These are phyloP conservation scores for Gossypium raimondii DNA, from an alignment of 345 rosid genomes.

Conservation along the genomic window DNA sequence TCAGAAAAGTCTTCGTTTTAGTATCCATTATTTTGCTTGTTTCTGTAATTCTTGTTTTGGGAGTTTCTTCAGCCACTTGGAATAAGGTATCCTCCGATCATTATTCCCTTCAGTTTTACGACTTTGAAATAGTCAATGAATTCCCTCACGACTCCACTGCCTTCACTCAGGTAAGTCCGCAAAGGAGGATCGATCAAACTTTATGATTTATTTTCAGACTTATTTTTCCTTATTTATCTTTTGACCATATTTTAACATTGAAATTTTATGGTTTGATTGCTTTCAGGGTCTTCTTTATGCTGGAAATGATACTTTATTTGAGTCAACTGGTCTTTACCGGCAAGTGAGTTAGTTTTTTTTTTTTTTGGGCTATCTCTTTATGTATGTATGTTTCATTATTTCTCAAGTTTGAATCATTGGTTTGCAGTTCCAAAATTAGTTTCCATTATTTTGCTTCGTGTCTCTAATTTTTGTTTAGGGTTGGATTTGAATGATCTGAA, in stretches of 20 bases:
- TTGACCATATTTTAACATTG: background rate
- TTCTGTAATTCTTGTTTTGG: slow-evolving; percentile 28
- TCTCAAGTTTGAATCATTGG: background rate
- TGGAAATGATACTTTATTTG: slow-evolving; percentile 60
- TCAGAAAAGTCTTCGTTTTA: slow-evolving; percentile 30
- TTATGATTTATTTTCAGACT: background rate
- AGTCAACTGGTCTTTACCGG: slow-evolving; percentile 77
- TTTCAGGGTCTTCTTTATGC: slow-evolving; percentile 84
- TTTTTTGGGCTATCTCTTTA: background rate
- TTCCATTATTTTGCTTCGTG: background rate
- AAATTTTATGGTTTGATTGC: background rate
- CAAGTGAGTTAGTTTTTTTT: slow-evolving; percentile 27
- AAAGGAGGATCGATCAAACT: background rate
- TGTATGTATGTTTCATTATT: background rate
- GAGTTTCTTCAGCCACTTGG: slow-evolving; percentile 34
- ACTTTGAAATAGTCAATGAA: slow-evolving; percentile 50
- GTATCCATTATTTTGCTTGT: slow-evolving; percentile 31
- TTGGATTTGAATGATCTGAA: background rate
- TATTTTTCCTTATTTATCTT: background rate
- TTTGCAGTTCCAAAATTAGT: background rate
- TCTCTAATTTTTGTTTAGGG: slow-evolving; percentile 4
- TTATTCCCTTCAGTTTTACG: slow-evolving; percentile 23
- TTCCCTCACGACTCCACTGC: slow-evolving; percentile 66
- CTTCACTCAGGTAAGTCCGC: slow-evolving; percentile 56
- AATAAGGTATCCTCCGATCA: background rate